Percentiles rank a stretch among this genome's conserved stretches.
Conservation (phyloP, 257 asterid species). For the Penstemon newberryi region DNA sequence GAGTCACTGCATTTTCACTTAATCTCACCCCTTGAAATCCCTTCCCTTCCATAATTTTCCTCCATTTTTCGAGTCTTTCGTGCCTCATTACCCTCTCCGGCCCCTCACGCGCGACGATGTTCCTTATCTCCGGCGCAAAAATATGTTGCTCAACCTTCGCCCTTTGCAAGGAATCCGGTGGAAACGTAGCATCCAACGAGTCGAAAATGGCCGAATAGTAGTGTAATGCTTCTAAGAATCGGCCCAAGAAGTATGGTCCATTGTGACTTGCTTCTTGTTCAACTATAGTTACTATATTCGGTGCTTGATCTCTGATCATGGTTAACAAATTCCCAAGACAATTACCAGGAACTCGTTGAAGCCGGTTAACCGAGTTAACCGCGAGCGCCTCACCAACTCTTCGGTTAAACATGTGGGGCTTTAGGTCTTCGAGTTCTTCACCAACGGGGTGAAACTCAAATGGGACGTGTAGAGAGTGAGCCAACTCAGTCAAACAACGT, state of each 20-base stretch:
- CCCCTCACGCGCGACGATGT: conserved; percentile 75
- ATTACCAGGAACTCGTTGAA: conserved; percentile 63
- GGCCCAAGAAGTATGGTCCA: conserved; percentile 81
- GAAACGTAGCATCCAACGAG: conserved; percentile 81
- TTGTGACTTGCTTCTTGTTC: conserved; percentile 92
- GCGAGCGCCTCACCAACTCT: conserved; percentile 86
- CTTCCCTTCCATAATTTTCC: conserved; percentile 77
- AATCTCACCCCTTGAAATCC: conserved; percentile 68
- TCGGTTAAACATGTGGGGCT: conserved; percentile 78
- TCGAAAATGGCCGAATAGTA: conserved; percentile 78
- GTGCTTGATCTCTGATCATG: conserved; percentile 80
- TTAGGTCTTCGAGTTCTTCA: conserved; percentile 66
- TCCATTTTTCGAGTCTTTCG: conserved; percentile 81
- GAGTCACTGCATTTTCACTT: conserved; percentile 75
- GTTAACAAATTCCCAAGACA: conserved; percentile 53
- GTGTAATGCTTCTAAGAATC: conserved; percentile 79
- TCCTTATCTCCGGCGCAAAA: conserved; percentile 74
- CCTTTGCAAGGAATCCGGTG: conserved; percentile 74
- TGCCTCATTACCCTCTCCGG: conserved; percentile 61
- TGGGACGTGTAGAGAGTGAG: conserved; percentile 76
- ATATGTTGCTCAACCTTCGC: conserved; percentile 78
- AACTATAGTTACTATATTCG: conserved; percentile 81
- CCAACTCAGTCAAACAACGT: conserved; percentile 61
- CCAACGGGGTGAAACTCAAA: conserved; percentile 80
- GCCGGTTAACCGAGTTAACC: conserved; percentile 71